Evolutionary conservation across 495 filamentous ascomycete species (phyloP).

Genomic region (Xanthoparmelia taractica): DNA sequence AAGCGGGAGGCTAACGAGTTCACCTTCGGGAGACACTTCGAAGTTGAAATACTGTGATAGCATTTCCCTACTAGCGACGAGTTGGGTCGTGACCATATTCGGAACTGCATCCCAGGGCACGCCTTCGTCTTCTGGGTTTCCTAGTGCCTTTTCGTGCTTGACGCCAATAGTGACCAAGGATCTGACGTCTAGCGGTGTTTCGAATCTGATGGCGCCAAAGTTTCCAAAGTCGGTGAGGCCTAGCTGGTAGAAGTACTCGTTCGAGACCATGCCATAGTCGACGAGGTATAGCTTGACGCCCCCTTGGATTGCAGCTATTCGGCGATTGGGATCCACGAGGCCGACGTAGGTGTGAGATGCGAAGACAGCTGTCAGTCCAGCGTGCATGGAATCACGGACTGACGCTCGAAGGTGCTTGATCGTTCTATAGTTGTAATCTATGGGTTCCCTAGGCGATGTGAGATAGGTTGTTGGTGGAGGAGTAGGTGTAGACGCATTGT

Average conservation of each 20-base stretch:
- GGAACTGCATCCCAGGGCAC: constrained; percentile 61
- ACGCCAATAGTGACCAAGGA: constrained; percentile 68
- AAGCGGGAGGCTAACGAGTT: constrained; percentile 72
- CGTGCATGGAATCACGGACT: constrained; percentile 81
- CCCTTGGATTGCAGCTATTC: constrained; percentile 84
- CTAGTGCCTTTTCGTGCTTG: constrained; percentile 48
- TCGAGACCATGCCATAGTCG: constrained; percentile 83
- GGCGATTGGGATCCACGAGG: constrained; percentile 76
- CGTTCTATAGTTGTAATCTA: constrained; percentile 64
- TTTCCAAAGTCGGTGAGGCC: constrained; percentile 95
- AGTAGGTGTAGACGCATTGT: constrained; percentile 16
- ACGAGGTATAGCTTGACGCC: constrained; percentile 90
- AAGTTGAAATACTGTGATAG: constrained; percentile 87
- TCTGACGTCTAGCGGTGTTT: constrained; percentile 61
- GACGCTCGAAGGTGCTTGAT: constrained; percentile 71
- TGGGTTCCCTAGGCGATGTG: constrained; percentile 57
- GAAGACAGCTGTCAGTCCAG: constrained; percentile 80
- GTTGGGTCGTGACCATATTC: constrained; percentile 47
- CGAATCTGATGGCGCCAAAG: constrained; percentile 77
- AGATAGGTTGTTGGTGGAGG: constrained; percentile 49
- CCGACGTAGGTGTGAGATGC: constrained; percentile 90
- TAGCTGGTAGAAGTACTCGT: constrained; percentile 95
- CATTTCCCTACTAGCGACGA: constrained; percentile 76
- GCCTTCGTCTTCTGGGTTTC: constrained; percentile 38
- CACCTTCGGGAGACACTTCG: constrained; percentile 68